Evolutionary conservation across 2,329 filamentous ascomycete genomes (phyloP).

Genomic region (Niveomyces coronatus): DNA sequence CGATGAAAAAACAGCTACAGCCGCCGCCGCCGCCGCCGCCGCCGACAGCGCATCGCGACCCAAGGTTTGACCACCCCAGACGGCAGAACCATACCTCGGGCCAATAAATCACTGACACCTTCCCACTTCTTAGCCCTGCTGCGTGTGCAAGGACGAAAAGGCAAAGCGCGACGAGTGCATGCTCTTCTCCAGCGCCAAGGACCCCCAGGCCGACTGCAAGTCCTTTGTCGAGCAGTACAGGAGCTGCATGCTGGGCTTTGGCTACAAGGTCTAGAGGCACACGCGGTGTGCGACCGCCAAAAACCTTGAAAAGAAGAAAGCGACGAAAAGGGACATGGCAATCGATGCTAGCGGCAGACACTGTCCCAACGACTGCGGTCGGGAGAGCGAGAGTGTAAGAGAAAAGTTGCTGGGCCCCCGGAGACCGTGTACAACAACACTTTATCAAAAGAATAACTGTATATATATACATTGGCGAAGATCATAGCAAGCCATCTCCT

Average conservation of each 20-base stretch:
- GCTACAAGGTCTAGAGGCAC: slow-evolving; percentile 72
- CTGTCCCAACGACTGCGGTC: no score
- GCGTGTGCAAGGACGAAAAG: slow-evolving; percentile 96
- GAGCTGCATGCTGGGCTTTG: slow-evolving; percentile 85
- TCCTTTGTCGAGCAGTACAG: slow-evolving; percentile 76
- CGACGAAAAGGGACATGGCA: neutral
- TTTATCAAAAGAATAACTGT: no score
- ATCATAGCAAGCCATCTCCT: no score
- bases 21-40: slow-evolving; percentile 7
- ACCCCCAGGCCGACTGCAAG: slow-evolving; percentile 77
- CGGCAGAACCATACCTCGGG: neutral
- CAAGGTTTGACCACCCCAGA: slow-evolving; percentile 6
- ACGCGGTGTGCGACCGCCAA: no score
- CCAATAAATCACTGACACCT: neutral
- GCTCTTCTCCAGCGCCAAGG: slow-evolving; percentile 81
- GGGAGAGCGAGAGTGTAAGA: no score
- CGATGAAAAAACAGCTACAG: slow-evolving; percentile 4
- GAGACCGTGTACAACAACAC: no score
- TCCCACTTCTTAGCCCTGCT: slow-evolving; percentile 62
- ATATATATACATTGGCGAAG: no score
- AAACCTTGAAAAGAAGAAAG: slow-evolving; percentile 14
- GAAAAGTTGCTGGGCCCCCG: no score
- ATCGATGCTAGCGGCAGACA: no score
- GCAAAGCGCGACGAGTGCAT: slow-evolving; percentile 92
- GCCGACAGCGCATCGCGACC: slow-evolving; percentile 9